Conservation (phyloP, 495 filamentous ascomycete genomes). For the Penicillium desertorum region DNA sequence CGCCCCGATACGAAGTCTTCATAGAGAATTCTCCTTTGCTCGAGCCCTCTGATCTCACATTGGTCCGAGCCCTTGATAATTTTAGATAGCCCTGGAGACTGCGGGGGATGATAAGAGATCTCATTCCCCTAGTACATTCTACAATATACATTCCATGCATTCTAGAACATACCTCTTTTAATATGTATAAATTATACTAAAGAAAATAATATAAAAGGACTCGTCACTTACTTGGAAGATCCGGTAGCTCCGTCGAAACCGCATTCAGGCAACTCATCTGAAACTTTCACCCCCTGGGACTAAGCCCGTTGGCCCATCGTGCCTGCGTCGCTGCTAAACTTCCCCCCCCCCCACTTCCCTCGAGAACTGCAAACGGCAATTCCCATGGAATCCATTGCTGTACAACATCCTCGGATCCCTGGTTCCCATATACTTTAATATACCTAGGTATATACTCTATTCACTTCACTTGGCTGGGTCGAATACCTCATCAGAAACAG, state of each 20-base stretch:
- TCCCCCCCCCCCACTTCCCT: background rate
- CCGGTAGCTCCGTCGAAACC: constrained; percentile 11
- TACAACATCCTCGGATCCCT: constrained; percentile 1
- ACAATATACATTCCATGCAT: background rate
- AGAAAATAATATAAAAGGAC: background rate
- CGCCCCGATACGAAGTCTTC: constrained; percentile 17
- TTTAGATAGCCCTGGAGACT: constrained; percentile 8
- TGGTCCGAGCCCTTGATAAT: constrained; percentile 10
- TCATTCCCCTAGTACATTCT: background rate
- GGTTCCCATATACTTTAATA: constrained; percentile 5
- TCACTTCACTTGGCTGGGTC: background rate
- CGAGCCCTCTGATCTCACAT: constrained; percentile 12
- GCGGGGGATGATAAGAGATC: constrained; percentile 7
- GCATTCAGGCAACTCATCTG: constrained; percentile 11
- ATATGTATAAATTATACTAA: background rate
- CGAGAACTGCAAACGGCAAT: constrained; percentile 9
- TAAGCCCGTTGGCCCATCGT: constrained; percentile 10
- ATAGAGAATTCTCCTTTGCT: constrained; percentile 1
- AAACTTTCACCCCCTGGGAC: constrained; percentile 9
- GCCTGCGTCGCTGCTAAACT: constrained; percentile 11
- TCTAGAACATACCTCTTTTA: background rate
- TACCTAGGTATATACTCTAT: too few relatives aligned
- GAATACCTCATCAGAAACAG: background rate
- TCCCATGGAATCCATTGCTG: background rate
- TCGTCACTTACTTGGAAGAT: constrained; percentile 6